Conservation (phyloP, 345 rosid species). For the Adansonia digitata region DNA sequence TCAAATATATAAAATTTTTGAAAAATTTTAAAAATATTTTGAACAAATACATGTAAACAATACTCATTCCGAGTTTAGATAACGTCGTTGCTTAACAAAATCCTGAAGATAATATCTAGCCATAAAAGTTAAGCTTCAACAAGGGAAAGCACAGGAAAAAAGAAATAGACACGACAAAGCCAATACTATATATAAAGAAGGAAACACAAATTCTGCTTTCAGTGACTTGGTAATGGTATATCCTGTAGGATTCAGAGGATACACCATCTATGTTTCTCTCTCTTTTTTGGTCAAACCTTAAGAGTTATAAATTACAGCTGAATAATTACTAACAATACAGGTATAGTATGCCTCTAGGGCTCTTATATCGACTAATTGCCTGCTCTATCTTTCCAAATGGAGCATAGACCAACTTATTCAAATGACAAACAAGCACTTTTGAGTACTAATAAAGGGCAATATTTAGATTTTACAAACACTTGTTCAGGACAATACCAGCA, state of each 20-base stretch:
- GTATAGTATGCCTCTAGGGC: background rate
- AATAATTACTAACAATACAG: slow-evolving; percentile 6
- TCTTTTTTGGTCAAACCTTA: background rate
- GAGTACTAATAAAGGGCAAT: background rate
- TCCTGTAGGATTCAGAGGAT: background rate
- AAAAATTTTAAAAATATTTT: no score
- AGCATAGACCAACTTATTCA: slow-evolving; percentile 11
- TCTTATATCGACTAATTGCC: background rate
- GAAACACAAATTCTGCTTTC: background rate
- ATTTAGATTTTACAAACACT: slow-evolving; percentile 13
- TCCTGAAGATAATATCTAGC: no score
- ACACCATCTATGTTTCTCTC: background rate
- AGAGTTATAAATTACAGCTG: background rate
- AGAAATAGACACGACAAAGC: no score
- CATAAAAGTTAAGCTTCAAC: background rate
- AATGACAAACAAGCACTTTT: slow-evolving; percentile 14
- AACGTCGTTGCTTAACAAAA: no score
- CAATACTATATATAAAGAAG: background rate
- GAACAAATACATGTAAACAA: no score
- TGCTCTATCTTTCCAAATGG: slow-evolving; percentile 11
- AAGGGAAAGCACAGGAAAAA: background rate
- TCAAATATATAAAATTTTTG: no score
- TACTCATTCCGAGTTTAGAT: no score
- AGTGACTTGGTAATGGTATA: background rate
- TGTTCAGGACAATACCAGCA: slow-evolving; percentile 16